phyloP scores from a whole-genome alignment of 2,329 filamentous ascomycete genomes.

The Gremmenia infestans region DNA sequence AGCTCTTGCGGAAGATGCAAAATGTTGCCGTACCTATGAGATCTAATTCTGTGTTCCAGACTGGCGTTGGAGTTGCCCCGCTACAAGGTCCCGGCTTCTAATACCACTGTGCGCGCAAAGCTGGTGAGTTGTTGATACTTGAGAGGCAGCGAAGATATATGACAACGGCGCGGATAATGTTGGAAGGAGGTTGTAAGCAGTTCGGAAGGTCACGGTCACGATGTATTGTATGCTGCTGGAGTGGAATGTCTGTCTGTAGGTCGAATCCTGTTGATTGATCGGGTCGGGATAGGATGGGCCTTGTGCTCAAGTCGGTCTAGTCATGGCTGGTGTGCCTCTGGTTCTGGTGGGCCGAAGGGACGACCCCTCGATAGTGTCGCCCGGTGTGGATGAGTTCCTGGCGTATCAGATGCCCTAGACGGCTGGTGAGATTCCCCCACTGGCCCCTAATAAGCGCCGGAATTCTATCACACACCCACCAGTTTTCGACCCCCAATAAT shows the following conservation, averaged over 20 bases:
- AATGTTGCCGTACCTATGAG: conserved; percentile 19
- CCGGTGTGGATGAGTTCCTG: background rate
- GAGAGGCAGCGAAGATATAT: background rate
- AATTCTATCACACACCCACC: conserved; percentile 1
- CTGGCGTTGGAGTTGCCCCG: conserved; percentile 21
- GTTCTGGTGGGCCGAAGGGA: background rate
- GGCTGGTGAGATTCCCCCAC: background rate
- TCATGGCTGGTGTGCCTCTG: background rate
- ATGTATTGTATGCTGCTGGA: background rate
- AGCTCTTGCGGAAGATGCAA: conserved; percentile 4
- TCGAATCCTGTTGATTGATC: background rate
- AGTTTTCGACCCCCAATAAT: background rate
- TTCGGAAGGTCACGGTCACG: background rate
- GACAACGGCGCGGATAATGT: background rate
- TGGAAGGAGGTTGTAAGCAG: background rate
- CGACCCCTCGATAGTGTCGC: background rate
- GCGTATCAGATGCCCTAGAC: background rate
- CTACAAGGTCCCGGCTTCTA: conserved; percentile 20
- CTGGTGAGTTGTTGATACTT: background rate
- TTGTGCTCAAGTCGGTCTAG: conserved; percentile 1
- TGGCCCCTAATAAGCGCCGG: conserved; percentile 5
- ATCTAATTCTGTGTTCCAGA: conserved; percentile 19
- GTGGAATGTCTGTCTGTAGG: background rate
- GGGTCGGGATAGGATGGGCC: background rate
- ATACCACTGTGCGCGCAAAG: conserved; percentile 4